A percentile compares a stretch with the other conserved stretches of the same genome.
Conservation (phyloP, 129 eudicot genomes). For the Chrysanthemum lavandulifolium region DNA sequence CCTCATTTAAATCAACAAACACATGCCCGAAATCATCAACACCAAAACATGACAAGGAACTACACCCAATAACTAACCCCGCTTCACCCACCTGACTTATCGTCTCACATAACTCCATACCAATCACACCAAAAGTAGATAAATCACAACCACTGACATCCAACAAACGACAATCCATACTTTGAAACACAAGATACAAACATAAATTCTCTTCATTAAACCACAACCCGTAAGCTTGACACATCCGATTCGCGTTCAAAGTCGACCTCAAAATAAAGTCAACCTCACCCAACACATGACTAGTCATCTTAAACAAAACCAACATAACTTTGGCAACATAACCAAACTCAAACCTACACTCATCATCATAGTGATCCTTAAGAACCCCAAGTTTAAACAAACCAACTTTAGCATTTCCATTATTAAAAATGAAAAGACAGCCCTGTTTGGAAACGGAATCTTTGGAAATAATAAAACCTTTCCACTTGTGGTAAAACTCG, state of each 20-base stretch:
- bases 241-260: conserved; percentile 38
- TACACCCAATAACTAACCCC: conserved; percentile 48
- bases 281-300: conserved; percentile 39
- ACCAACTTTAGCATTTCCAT: conserved; percentile 26
- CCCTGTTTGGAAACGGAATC: conserved; percentile 2
- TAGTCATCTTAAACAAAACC: conserved; percentile 50
- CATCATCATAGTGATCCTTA: conserved; percentile 2
- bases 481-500: conserved; percentile 58
- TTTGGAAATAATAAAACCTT: conserved; percentile 46
- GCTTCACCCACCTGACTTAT: conserved; percentile 42
- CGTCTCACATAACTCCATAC: conserved; percentile 66
- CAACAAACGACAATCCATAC: conserved; percentile 21
- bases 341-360: conserved; percentile 34
- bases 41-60: conserved; percentile 43
- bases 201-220: conserved; percentile 34
- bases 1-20: conserved; percentile 47
- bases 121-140: conserved; percentile 33
- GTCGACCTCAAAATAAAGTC: conserved; percentile 31
- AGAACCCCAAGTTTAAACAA: conserved; percentile 44
- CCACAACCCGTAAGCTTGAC: conserved; percentile 72
- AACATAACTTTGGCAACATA: conserved; percentile 43
- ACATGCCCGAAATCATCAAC: conserved; percentile 60
- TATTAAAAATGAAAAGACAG: not conserved
- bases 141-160: conserved; percentile 12
- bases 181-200: conserved; percentile 54